phyloP scores from a whole-genome alignment of 805 yeast genomes.

The Candida tammaniensis region DNA sequence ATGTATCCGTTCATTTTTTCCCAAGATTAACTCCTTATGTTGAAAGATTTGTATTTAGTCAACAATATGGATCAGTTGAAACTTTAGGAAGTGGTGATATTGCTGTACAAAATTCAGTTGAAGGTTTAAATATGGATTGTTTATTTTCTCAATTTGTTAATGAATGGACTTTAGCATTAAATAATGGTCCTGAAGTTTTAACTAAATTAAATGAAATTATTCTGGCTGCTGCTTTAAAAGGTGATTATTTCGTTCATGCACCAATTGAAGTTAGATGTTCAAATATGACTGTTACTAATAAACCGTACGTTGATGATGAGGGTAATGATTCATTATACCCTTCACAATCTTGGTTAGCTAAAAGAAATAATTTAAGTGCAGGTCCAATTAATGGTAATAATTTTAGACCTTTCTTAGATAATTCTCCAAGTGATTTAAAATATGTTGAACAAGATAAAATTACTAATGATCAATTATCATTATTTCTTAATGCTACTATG shows the following conservation, averaged over 20 bases:
- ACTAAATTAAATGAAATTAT: slow-evolving; percentile 60
- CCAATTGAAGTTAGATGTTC: slow-evolving; percentile 95
- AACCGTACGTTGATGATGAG: slow-evolving; percentile 31
- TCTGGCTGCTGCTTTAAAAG: slow-evolving; percentile 52
- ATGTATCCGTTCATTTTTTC: slow-evolving; percentile 69
- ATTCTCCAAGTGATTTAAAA: slow-evolving; percentile 61
- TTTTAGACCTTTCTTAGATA: slow-evolving; percentile 77
- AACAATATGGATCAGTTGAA: slow-evolving; percentile 78
- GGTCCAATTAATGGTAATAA: slow-evolving; percentile 88
- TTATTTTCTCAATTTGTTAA: slow-evolving; percentile 89
- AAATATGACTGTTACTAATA: slow-evolving; percentile 61
- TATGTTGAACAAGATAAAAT: slow-evolving; percentile 49
- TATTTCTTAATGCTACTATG: slow-evolving; percentile 91
- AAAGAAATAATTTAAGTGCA: slow-evolving; percentile 50
- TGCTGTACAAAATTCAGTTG: slow-evolving; percentile 77
- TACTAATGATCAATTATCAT: slow-evolving; percentile 73
- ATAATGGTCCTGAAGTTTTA: slow-evolving; percentile 70
- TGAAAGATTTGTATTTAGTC: slow-evolving; percentile 79
- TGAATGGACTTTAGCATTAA: slow-evolving; percentile 95
- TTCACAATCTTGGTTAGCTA: slow-evolving; percentile 47
- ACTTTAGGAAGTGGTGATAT: slow-evolving; percentile 58
- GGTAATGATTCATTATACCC: slow-evolving; percentile 41
- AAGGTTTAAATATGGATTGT: slow-evolving; percentile 94
- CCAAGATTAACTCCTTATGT: slow-evolving; percentile 81
- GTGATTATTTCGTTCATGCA: slow-evolving; percentile 83